Percentiles rank a stretch among this genome's conserved stretches.
phyloP scores from a whole-genome alignment of 73 alveolate genomes.

The Chromera velia region DNA sequence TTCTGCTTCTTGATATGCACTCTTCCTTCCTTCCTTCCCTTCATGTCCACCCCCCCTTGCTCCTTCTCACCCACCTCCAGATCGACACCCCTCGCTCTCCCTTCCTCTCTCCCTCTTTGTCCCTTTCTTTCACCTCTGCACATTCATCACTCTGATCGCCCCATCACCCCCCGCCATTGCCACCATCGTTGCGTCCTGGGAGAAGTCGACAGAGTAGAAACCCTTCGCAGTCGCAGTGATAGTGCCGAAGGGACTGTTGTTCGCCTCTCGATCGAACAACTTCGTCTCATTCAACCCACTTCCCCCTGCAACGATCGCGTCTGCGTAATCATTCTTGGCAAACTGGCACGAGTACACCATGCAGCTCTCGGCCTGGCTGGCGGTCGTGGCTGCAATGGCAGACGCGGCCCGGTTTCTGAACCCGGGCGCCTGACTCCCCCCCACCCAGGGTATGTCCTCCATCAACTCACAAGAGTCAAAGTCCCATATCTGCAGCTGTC shows the following conservation, averaged over 20 bases:
- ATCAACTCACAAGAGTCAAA: slow-evolving; percentile 54
- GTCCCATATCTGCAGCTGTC: slow-evolving; percentile 58
- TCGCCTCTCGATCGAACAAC: slow-evolving; percentile 44
- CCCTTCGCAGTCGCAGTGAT: slow-evolving; percentile 45
- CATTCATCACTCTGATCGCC: slow-evolving; percentile 56
- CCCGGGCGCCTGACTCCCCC: too few species aligned
- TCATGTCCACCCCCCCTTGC: too few species aligned
- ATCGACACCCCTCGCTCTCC: too few species aligned
- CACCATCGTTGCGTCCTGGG: slow-evolving; percentile 50
- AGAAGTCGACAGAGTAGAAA: slow-evolving; percentile 51
- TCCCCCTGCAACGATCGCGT: slow-evolving; percentile 58
- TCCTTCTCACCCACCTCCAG: too few species aligned
- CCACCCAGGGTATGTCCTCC: slow-evolving; percentile 51
- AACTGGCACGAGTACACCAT: slow-evolving; percentile 55
- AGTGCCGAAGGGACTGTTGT: slow-evolving; percentile 52
- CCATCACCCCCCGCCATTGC: slow-evolving; percentile 69
- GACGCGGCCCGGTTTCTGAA: too few species aligned
- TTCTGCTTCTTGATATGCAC: too few species aligned
- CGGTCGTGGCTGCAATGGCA: too few species aligned
- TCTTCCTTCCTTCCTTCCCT: too few species aligned
- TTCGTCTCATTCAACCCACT: slow-evolving; percentile 55
- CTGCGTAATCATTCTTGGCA: slow-evolving; percentile 37
- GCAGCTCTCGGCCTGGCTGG: slow-evolving; percentile 38
- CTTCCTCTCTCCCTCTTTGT: too few species aligned
- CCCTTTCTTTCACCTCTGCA: too few species aligned